Base-by-base conservation (phyloP, 371 early-diverging fungal genomes). In the Apophysomyces ossiformis region DNA sequence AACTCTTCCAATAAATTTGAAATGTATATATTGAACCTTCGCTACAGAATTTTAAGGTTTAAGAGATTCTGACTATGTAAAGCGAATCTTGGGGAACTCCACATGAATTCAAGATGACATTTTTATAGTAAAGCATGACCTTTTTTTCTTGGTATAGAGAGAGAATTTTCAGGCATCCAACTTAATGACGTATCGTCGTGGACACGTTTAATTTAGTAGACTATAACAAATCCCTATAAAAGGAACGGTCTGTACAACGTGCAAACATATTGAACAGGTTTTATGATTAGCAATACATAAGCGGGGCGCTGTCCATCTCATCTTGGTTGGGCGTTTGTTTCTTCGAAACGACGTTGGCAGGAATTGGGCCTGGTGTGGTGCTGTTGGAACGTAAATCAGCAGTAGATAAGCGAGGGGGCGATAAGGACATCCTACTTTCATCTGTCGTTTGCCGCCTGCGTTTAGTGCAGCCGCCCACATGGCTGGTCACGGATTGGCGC, bases 251-350 rank as follows among this genome's bases (percentile, higher is more conserved):
- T 43, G 15, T 15, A 9, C 15, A 12, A 12, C 15, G 43, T 12
- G 9, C 43, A 43, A 12, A 5, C 12, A 5, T 15, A 15, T 43
- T 43, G 15, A 43, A 43, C 15, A 43, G 12, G 2, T 9, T 43
- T 43, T 43, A 26, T 3, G 32, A 26, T 26, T 18, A 47, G n/a
- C 47, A 47, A n/a, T 47, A 47, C 47, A 47, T n/a, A 13, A n/a
- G 47, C n/a, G 47, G 47, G 11, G 47, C 11, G 16, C 16, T 47
- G 47, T 47, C 47, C 47, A 47, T n/a, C n/a, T 47, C n/a, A 21
- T 47, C 47, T 47, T 18, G n/a, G 47, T 3, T 47, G 21, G n/a
- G n/a, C 47, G n/a, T 7, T 16, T 47, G 47, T 18, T 47, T 47
- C 18, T 11, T n/a, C 47, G 18, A 47, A 4, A 16, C 7, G 3